Evolutionary conservation across 257 asterid genomes (phyloP).

Genomic region (Apocynum venetum): DNA sequence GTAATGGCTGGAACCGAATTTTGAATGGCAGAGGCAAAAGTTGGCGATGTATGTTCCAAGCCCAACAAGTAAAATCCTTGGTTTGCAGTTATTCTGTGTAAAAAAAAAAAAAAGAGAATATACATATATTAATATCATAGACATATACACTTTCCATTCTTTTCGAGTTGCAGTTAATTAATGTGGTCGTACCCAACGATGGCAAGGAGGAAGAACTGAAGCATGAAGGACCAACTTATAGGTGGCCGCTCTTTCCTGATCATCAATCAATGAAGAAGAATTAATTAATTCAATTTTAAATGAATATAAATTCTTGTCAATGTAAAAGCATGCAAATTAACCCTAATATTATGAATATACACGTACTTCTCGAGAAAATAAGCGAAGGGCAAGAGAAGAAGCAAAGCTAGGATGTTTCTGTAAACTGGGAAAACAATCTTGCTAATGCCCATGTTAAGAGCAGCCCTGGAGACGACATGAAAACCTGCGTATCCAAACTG

Average conservation of each 20-base stretch:
- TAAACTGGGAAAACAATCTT: slow-evolving; percentile 93
- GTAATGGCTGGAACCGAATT: slow-evolving; percentile 98
- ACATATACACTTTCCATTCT: no score
- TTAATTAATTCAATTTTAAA: background rate
- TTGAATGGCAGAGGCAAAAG: slow-evolving; percentile 95
- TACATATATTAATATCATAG: background rate
- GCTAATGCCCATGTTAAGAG: slow-evolving; percentile 99
- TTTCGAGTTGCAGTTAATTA: no score
- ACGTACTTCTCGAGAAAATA: slow-evolving; percentile 88
- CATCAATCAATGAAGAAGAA: slow-evolving; percentile 7
- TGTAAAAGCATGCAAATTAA: background rate
- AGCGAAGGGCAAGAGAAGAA: slow-evolving; percentile 91
- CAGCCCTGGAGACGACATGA: slow-evolving; percentile 87
- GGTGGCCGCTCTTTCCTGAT: slow-evolving; percentile 95
- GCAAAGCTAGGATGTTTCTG: slow-evolving; percentile 84
- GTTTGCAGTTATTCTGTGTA: slow-evolving; percentile 80
- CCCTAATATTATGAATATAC: no score
- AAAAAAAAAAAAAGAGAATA: background rate
- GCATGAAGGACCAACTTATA: slow-evolving; percentile 51
- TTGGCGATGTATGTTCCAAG: slow-evolving; percentile 88
- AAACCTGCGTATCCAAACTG: slow-evolving; percentile 98
- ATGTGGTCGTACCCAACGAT: slow-evolving; percentile 62
- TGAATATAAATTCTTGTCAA: background rate
- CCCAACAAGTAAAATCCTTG: slow-evolving; percentile 96
- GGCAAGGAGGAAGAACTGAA: slow-evolving; percentile 92